Conservation (phyloP, 768 basidiomycete genomes). For the Tremella mesenterica region DNA sequence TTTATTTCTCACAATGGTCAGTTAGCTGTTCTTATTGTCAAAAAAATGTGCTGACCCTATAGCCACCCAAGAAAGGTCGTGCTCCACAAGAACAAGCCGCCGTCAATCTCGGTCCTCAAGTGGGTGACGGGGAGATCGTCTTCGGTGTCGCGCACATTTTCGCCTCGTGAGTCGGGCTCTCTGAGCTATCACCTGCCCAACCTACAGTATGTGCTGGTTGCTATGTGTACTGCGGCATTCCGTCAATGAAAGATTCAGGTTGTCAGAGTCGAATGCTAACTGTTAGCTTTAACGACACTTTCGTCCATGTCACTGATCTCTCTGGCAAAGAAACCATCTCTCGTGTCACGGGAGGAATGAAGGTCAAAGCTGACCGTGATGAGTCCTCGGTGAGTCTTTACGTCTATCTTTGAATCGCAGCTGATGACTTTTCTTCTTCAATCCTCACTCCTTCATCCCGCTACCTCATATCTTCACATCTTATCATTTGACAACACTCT, state of each 20-base stretch:
- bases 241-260: background rate
- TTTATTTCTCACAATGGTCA: no score
- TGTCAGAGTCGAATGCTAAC: background rate
- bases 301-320: slow-evolving; percentile 97
- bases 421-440: slow-evolving; percentile 7
- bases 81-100: slow-evolving; percentile 65
- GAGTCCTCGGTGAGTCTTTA: slow-evolving; percentile 73
- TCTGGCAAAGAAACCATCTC: slow-evolving; percentile 99
- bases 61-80: slow-evolving; percentile 38
- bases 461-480: slow-evolving; percentile 1
- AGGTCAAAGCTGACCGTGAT: slow-evolving; percentile 99
- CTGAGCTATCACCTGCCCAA: background rate
- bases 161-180: slow-evolving; percentile 53
- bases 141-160: slow-evolving; percentile 99
- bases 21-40: no score
- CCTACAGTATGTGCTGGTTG: background rate
- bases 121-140: slow-evolving; percentile 90
- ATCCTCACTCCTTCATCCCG: background rate
- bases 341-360: slow-evolving; percentile 98
- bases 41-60: background rate
- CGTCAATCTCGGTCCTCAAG: slow-evolving; percentile 88
- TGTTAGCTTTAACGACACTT: slow-evolving; percentile 86
- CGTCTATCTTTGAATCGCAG: background rate
- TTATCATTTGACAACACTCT: no score
- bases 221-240: background rate